These are phyloP conservation scores for Pontederia crassipes DNA, from an alignment of 176 grass and related monocot genomes.

Conservation along the genomic window DNA sequence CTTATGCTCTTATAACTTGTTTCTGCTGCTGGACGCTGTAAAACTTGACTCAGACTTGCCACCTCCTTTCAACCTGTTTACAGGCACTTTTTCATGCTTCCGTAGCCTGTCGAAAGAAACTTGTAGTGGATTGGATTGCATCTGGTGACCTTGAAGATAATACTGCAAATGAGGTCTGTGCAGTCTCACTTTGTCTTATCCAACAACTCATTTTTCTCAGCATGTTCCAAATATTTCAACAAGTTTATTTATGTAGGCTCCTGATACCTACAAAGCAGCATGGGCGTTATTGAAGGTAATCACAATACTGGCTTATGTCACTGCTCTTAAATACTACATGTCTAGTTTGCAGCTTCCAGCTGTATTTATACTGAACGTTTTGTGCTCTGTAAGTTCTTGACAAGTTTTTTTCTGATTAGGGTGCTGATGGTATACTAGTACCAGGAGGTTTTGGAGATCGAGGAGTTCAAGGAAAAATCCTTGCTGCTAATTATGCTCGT, in stretches of 20 bases:
- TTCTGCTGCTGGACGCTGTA: no score
- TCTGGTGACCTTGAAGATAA: conserved; percentile 32
- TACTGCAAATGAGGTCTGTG: background rate
- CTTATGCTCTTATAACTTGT: no score
- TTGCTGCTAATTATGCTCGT: conserved; percentile 18
- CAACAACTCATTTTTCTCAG: background rate
- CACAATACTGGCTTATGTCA: background rate
- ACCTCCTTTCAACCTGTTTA: background rate
- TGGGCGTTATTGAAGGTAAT: conserved; percentile 9
- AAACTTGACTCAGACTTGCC: no score
- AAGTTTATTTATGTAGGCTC: background rate
- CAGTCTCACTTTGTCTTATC: background rate
- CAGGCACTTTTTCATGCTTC: conserved; percentile 39
- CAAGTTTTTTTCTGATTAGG: conserved; percentile 8
- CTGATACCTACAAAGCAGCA: conserved; percentile 2
- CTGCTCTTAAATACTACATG: background rate
- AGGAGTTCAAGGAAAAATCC: conserved; percentile 19
- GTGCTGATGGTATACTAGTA: conserved; percentile 17
- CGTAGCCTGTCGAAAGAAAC: conserved; percentile 34
- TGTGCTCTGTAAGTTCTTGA: background rate
- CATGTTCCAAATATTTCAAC: background rate
- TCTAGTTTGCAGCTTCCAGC: background rate
- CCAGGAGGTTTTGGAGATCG: conserved; percentile 19
- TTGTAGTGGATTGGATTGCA: conserved; percentile 30
- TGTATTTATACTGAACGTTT: background rate